phyloP scores from a whole-genome alignment of 768 basidiomycete genomes.

The Serendipita indica region DNA sequence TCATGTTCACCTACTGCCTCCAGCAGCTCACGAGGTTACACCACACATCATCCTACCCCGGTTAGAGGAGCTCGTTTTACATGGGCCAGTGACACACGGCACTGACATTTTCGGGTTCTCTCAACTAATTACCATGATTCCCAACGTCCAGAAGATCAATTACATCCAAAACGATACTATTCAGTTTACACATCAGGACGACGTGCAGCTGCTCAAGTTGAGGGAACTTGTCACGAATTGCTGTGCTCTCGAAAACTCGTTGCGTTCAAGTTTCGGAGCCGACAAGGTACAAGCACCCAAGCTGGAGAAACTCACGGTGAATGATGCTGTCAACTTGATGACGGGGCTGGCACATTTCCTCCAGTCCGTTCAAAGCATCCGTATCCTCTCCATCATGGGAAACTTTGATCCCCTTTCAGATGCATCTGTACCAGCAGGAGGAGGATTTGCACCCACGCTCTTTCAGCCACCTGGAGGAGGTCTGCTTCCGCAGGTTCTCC shows the following conservation, averaged over 20 bases:
- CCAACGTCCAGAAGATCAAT: conserved; percentile 7
- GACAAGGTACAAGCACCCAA: neutral
- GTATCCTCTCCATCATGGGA: neutral
- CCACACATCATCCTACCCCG: neutral
- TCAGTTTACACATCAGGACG: neutral
- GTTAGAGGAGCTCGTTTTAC: neutral
- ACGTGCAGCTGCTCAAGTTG: neutral
- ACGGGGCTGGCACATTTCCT: neutral
- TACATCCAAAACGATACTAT: conserved; percentile 4
- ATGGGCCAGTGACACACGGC: neutral
- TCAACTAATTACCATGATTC: neutral
- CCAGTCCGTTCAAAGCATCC: neutral
- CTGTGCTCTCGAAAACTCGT: neutral
- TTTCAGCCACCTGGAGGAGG: neutral
- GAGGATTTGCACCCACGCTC: neutral
- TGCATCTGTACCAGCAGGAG: neutral
- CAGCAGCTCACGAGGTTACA: neutral
- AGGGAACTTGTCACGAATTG: neutral
- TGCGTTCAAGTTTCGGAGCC: conserved; percentile 4
- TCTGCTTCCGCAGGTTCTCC: neutral
- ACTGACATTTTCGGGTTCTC: neutral
- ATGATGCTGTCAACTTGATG: neutral
- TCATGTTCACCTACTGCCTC: neutral
- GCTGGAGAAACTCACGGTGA: neutral
- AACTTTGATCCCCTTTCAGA: conserved; percentile 1